phyloP scores from a whole-genome alignment of 1,139 yeast species.

The Scheffersomyces stambukii region DNA sequence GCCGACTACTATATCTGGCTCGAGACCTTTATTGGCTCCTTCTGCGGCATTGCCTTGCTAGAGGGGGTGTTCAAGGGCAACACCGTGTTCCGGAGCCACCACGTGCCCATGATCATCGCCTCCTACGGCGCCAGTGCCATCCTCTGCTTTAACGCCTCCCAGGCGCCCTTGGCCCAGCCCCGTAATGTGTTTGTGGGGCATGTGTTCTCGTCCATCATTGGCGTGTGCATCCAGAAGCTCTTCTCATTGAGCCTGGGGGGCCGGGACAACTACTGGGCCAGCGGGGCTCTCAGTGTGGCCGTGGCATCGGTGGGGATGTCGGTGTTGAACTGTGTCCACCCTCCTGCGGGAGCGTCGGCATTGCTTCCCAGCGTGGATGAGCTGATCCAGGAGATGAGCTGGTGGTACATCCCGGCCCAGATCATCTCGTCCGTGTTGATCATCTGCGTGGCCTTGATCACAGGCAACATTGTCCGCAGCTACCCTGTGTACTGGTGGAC shows the following conservation, averaged over 20 bases:
- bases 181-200: slow-evolving; percentile 58
- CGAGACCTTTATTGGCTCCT: slow-evolving; percentile 45
- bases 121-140: slow-evolving; percentile 67
- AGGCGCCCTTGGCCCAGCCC: slow-evolving; percentile 66
- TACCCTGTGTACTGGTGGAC: slow-evolving; percentile 71
- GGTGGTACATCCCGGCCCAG: slow-evolving; percentile 67
- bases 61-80: slow-evolving; percentile 45
- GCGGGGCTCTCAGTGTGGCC: slow-evolving; percentile 60
- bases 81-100: slow-evolving; percentile 36
- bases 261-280: slow-evolving; percentile 49
- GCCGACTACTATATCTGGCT: slow-evolving; percentile 45
- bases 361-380: slow-evolving; percentile 53
- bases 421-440: slow-evolving; percentile 49
- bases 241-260: slow-evolving; percentile 42
- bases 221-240: slow-evolving; percentile 53
- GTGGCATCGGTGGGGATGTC: slow-evolving; percentile 55
- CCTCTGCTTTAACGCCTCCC: slow-evolving; percentile 52
- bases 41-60: slow-evolving; percentile 48
- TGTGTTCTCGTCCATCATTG: slow-evolving; percentile 49
- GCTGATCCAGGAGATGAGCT: slow-evolving; percentile 47
- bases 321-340: slow-evolving; percentile 59
- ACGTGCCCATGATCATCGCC: slow-evolving; percentile 57
- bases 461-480: slow-evolving; percentile 51
- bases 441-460: slow-evolving; percentile 48
- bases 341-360: slow-evolving; percentile 76